These are phyloP conservation scores for Lyophyllum semitale DNA, from an alignment of 768 basidiomycete species.

Conservation along the genomic window DNA sequence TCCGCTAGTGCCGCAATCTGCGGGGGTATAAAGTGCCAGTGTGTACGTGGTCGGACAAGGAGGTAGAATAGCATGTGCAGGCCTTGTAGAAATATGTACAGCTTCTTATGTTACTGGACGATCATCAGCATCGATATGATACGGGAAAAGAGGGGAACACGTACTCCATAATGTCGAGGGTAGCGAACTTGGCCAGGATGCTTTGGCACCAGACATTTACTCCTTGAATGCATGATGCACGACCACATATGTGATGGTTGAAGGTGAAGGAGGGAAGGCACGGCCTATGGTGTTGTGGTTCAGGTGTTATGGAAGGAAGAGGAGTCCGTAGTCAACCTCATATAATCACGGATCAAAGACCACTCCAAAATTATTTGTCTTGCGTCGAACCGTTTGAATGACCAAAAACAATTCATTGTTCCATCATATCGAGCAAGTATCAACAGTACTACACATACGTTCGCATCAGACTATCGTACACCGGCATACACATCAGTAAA, in stretches of 20 bases:
- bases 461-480: no score
- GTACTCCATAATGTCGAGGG: conserved; percentile 88
- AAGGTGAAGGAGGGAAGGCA: no score
- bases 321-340: no score
- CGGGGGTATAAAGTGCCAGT: conserved; percentile 85
- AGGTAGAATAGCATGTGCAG: conserved; percentile 83
- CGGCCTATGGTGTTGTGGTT: no score
- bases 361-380: no score
- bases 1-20: conserved; percentile 72
- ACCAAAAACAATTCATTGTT: no score
- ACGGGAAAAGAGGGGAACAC: conserved; percentile 21
- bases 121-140: neutral
- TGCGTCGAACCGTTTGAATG: no score
- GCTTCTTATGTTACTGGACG: conserved; percentile 75
- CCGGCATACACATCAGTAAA: no score
- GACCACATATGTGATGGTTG: conserved; percentile 82
- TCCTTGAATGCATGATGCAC: conserved; percentile 89
- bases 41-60: conserved; percentile 75
- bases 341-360: no score
- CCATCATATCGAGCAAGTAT: no score
- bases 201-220: conserved; percentile 84
- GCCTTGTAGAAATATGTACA: conserved; percentile 71
- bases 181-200: conserved; percentile 86
- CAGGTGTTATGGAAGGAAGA: no score
- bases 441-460: no score